Evolutionary conservation across 2,329 filamentous ascomycete genomes (phyloP), one percentile per base, ranked within the genome.

Genomic region (Waltergamsia citrina): DNA sequence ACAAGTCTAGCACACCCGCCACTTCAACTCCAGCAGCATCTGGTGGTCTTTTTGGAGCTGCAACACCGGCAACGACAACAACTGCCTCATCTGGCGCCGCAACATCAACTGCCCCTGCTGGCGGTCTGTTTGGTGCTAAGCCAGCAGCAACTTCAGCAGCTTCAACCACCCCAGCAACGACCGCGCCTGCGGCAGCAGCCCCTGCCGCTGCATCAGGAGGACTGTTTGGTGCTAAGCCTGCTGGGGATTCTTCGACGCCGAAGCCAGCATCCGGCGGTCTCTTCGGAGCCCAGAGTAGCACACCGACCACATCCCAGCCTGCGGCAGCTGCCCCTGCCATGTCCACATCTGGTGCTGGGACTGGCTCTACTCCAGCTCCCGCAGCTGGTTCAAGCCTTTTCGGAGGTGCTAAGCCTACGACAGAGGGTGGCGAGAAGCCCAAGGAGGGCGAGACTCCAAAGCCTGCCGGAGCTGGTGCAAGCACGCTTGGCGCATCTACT

Each of bases 401-500:
- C 18, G 37, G 33, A 17, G 23, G 17, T 14, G 24, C 34, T 6
- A 41, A 46, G 7, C 38, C 58, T 16, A 46, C 54, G 10, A 38
- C 56, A 23, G 43, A 42, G 5, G 42, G 36, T 22, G 42, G 44
- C 11, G 43, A 41, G 18, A 48, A 43, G 26, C 12, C 32, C 22
- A 48, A 44, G 24, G 24, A 31, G 32, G 43, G 47, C 31, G 53
- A 55, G 14, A 16, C 19, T 16, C 14, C 18, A 27, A 45, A 46
- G 3, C 32, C 48, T 3, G 47, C 53, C 28, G 54, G 39, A 24
- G 46, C 49, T 15, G 49, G 52, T 9, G 43, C 59, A 17, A 66
- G 53, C 29, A 43, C 52, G 19, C 61, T 90, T 32, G 78, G 76
- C 14, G 76, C 79, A 19, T 93, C 87, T 2, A 94, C 85, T 4